A percentile compares a stretch with the other conserved stretches of the same genome.
Evolutionary conservation across 805 yeast genomes (phyloP).

Genomic region (Ogataea paradorogensis): DNA sequence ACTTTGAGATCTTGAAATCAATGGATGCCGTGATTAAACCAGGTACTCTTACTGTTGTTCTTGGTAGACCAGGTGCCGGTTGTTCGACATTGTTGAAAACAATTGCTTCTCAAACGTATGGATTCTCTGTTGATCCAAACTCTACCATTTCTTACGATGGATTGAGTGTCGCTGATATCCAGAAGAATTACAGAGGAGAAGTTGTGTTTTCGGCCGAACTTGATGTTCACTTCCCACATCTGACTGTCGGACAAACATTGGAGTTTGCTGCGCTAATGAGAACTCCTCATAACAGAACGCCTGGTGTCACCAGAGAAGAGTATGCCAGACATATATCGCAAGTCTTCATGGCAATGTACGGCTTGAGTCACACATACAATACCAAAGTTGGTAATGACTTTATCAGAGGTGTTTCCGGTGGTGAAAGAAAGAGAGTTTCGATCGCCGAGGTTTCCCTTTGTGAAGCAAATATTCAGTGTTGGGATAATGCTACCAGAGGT

Average conservation of each 20-base stretch:
- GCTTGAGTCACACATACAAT: slow-evolving; percentile 47
- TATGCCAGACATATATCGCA: slow-evolving; percentile 53
- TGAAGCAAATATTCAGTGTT: slow-evolving; percentile 45
- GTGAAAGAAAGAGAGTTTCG: slow-evolving; percentile 64
- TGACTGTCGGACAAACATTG: slow-evolving; percentile 65
- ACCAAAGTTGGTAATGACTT: slow-evolving; percentile 64
- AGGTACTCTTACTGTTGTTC: slow-evolving; percentile 65
- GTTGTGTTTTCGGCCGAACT: slow-evolving; percentile 68
- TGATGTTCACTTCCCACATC: slow-evolving; percentile 65
- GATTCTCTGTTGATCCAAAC: slow-evolving; percentile 47
- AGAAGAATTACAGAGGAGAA: slow-evolving; percentile 58
- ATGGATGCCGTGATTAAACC: slow-evolving; percentile 64
- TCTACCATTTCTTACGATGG: slow-evolving; percentile 54
- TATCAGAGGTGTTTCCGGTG: slow-evolving; percentile 65
- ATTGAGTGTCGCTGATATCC: slow-evolving; percentile 48
- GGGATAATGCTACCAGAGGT: slow-evolving; percentile 74
- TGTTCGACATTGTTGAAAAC: slow-evolving; percentile 67
- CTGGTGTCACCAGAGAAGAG: slow-evolving; percentile 55
- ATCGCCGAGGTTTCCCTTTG: slow-evolving; percentile 51
- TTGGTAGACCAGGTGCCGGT: slow-evolving; percentile 85
- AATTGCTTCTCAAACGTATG: slow-evolving; percentile 56
- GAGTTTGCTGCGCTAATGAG: slow-evolving; percentile 59
- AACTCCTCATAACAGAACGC: slow-evolving; percentile 60
- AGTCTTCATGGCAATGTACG: slow-evolving; percentile 28
- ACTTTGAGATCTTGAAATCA: slow-evolving; percentile 55